Base-by-base conservation (phyloP, 2,329 filamentous ascomycete species). In the Cylindrodendrum hubeiense region DNA sequence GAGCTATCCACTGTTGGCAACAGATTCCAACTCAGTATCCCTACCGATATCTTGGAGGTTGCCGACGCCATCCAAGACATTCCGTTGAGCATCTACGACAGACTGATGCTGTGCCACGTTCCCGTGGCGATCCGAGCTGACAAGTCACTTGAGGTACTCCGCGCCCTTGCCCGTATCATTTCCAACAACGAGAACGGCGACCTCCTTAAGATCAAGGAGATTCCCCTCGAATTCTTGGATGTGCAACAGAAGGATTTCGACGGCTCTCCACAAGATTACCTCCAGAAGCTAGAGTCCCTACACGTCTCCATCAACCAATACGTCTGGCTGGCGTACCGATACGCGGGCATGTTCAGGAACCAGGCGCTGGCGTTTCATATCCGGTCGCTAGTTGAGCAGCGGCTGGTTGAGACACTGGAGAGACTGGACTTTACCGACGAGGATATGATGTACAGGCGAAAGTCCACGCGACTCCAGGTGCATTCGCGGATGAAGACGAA, bases 241-340 rank as follows among this genome's bases (percentile, higher is more conserved):
- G 79, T 91, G 1, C 86, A 91, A 50, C 64, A 82, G 26, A 70
- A 78, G 2, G 67, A 79, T 8, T 78, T 73, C 26, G 74, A 80
- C 1, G 77, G 79, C 0, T 77, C 77, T 1, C 77, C 79, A 15
- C 80, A 85, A 57, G 77, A 82, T 0, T 93, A 94, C 70, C 84
- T 99, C 12, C 82, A 83, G 59, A 80, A 84, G 9, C 83, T 98
- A 21, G 96, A 99, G 78, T 78, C 82, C 3, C 84, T 99, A 17
- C 96, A 99, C 81, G 93, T 93, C 73, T 85, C 89, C 28, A 83
- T 99, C 39, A 93, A 95, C 47, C 82, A 95, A 50, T 99, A 98
- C 76, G 85, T 97, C 2, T 99, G 96, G 96, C 85, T 99, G 17
- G 95, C 93, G 72, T 98, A 95, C 79, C 91, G 95, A 7, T 97